Evolutionary conservation across 2,329 filamentous ascomycete species (phyloP).

Genomic region (Gnomoniopsis sp.): DNA sequence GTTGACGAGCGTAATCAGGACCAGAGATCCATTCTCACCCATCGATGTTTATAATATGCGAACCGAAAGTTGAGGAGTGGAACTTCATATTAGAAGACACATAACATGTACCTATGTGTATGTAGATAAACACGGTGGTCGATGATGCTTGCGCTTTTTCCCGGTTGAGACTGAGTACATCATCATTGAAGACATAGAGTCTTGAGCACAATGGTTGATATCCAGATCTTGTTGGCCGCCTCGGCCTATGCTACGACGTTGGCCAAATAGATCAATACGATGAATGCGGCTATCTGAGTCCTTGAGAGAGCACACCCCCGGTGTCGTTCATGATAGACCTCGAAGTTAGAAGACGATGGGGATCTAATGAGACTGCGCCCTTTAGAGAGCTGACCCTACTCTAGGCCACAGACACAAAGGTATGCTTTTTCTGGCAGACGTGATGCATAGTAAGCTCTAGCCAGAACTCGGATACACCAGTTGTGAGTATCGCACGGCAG

Average conservation of each 20-base stretch:
- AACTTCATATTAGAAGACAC: no score
- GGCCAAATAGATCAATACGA: slow-evolving; percentile 17
- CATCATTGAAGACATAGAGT: no score
- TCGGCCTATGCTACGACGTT: background rate
- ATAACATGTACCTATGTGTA: no score
- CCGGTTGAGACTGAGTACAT: no score
- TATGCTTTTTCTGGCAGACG: background rate
- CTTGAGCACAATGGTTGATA: background rate
- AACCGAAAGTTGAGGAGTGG: no score
- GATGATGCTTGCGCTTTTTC: no score
- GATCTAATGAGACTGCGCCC: background rate
- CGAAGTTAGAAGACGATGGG: slow-evolving; percentile 28
- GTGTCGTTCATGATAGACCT: slow-evolving; percentile 20
- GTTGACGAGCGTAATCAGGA: no score
- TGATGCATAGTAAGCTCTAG: background rate
- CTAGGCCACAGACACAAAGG: slow-evolving; percentile 1
- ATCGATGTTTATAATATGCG: no score
- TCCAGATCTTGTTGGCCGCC: background rate
- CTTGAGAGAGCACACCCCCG: background rate
- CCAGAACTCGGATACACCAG: slow-evolving; percentile 1
- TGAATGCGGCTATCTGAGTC: slow-evolving; percentile 5
- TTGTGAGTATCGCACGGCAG: background rate
- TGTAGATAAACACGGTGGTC: no score
- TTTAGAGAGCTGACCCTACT: background rate
- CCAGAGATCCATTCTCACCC: no score